Evolutionary conservation across 2,329 filamentous ascomycete species (phyloP).

Genomic region (Stemphylium lycopersici): DNA sequence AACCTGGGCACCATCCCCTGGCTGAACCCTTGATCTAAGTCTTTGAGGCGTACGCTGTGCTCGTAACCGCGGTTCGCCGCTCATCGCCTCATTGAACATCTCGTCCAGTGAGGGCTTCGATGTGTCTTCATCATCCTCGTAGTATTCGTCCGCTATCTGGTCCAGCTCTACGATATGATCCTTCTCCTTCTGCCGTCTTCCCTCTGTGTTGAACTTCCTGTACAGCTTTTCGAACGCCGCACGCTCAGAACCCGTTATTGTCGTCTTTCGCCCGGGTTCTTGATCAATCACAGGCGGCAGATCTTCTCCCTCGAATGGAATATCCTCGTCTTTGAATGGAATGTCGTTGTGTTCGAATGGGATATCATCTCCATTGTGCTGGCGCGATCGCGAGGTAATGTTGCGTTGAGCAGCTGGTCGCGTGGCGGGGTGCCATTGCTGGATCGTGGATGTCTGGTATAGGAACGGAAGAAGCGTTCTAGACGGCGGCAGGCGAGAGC

Average conservation of each 20-base stretch:
- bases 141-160: constrained; percentile 41
- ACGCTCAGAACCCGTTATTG: constrained; percentile 46
- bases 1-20: background rate
- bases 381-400: constrained; percentile 26
- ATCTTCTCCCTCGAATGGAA: constrained; percentile 23
- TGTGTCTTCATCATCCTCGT: constrained; percentile 38
- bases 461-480: constrained; percentile 68
- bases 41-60: constrained; percentile 1
- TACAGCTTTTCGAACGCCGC: constrained; percentile 46
- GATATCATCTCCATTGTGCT: constrained; percentile 17
- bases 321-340: constrained; percentile 21
- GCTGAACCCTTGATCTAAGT: constrained; percentile 1
- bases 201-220: constrained; percentile 32
- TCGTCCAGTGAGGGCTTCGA: constrained; percentile 28
- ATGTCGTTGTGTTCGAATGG: constrained; percentile 15
- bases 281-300: constrained; percentile 27
- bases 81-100: constrained; percentile 40
- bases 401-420: constrained; percentile 29
- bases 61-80: constrained; percentile 16
- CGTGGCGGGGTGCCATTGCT: constrained; percentile 40
- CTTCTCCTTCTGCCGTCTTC: constrained; percentile 21
- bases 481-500: constrained; percentile 34
- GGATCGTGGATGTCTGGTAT: constrained; percentile 72
- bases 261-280: constrained; percentile 33
- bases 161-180: constrained; percentile 28